phyloP scores from a whole-genome alignment of 208 protist genomes.

The Naegleria gruberi region DNA sequence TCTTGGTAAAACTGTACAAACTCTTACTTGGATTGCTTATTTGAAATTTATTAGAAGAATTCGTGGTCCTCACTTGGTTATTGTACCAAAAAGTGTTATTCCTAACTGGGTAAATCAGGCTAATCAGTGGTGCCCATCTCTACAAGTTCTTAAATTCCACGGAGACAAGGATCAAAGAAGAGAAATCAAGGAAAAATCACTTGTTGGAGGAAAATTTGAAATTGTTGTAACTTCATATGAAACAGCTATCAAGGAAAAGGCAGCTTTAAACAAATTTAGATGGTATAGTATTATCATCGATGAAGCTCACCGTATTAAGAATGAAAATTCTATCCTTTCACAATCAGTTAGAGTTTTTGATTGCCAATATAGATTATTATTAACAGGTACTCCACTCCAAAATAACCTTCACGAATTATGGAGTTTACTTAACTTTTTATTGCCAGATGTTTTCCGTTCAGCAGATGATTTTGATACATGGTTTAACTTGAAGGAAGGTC shows the following conservation, averaged over 20 bases:
- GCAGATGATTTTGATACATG: conserved; percentile 66
- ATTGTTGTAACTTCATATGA: conserved; percentile 96
- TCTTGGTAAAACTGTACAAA: conserved; percentile 66
- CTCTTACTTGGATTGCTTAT: conserved; percentile 88
- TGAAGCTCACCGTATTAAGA: conserved; percentile 81
- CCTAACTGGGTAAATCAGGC: conserved; percentile 96
- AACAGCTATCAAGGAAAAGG: conserved; percentile 79
- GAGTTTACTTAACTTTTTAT: conserved; percentile 84
- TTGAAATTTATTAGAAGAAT: conserved; percentile 70
- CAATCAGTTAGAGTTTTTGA: conserved; percentile 38
- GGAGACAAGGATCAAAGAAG: conserved; percentile 79
- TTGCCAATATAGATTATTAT: conserved; percentile 45
- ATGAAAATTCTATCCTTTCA: not conserved
- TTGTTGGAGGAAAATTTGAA: conserved; percentile 48
- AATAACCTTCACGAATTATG: conserved; percentile 92
- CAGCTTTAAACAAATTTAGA: conserved; percentile 67
- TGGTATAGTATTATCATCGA: conserved; percentile 97
- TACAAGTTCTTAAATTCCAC: conserved; percentile 84
- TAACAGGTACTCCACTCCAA: conserved; percentile 66
- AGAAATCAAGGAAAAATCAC: conserved; percentile 41
- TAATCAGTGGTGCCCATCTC: conserved; percentile 81
- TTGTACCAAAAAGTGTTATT: conserved; percentile 91
- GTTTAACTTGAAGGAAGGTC: conserved; percentile 40
- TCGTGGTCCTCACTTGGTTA: conserved; percentile 86
- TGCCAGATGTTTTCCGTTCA: conserved; percentile 71